Evolutionary conservation across 805 yeast species (phyloP).

Genomic region (Tetrapisispora pingtungensis): DNA sequence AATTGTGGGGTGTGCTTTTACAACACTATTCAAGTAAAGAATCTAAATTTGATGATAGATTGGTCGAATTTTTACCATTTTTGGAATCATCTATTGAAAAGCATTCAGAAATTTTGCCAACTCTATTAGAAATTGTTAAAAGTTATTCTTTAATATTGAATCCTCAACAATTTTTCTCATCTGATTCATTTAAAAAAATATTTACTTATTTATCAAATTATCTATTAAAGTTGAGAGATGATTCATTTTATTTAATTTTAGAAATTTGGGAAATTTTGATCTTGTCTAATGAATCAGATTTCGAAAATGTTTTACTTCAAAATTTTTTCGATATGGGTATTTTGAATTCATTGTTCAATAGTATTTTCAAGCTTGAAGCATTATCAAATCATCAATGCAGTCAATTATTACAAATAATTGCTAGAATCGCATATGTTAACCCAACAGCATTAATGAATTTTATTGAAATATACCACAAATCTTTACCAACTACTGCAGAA

Average conservation of each 20-base stretch:
- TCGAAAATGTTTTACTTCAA: conserved; percentile 15
- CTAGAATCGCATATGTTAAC: conserved; percentile 29
- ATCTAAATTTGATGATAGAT: conserved; percentile 25
- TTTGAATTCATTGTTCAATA: conserved; percentile 19
- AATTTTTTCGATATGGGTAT: conserved; percentile 23
- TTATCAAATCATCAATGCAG: conserved; percentile 26
- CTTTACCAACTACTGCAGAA: conserved; percentile 15
- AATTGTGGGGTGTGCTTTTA: conserved; percentile 65
- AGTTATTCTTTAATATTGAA: conserved; percentile 47
- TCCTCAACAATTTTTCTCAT: conserved; percentile 30
- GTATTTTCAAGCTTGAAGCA: conserved; percentile 24
- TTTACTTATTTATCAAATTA: conserved; percentile 45
- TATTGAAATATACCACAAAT: conserved; percentile 19
- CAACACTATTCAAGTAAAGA: conserved; percentile 44
- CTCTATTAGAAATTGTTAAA: conserved; percentile 50
- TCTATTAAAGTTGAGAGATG: conserved; percentile 57
- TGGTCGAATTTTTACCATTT: conserved; percentile 40
- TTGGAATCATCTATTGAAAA: conserved; percentile 50
- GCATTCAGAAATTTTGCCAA: conserved; percentile 66
- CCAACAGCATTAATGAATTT: conserved; percentile 28
- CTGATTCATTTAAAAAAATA: conserved; percentile 19
- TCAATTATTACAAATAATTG: conserved; percentile 29
- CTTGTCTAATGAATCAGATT: conserved; percentile 17
- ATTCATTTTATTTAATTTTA: conserved; percentile 44
- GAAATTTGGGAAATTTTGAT: conserved; percentile 27